Evolutionary conservation across 306 rosid genomes (phyloP).

Genomic region (Hylodesmum podocarpum): DNA sequence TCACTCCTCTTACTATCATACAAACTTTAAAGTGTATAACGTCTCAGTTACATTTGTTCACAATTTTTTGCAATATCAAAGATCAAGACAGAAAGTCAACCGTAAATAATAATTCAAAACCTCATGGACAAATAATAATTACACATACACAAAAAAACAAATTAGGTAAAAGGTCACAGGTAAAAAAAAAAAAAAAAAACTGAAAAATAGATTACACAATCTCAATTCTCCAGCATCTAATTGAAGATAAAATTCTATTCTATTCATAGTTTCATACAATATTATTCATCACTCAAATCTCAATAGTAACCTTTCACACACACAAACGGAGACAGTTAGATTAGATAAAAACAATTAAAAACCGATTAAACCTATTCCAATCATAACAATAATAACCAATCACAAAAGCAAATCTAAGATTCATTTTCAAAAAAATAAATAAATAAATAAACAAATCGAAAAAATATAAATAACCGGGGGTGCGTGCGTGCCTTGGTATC

Average conservation of each 20-base stretch:
- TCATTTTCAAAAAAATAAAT: background rate
- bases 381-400: background rate
- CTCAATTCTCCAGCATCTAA: background rate
- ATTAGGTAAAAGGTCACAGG: background rate
- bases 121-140: too few relatives aligned
- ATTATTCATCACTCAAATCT: background rate
- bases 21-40: background rate
- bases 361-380: background rate
- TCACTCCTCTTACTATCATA: background rate
- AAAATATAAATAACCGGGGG: background rate
- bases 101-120: background rate
- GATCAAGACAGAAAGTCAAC: background rate
- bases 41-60: background rate
- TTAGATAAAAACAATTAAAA: background rate
- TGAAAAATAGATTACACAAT: background rate
- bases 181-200: too few relatives aligned
- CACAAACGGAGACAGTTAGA: background rate
- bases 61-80: background rate
- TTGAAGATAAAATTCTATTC: background rate
- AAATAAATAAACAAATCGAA: background rate
- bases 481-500: constrained; percentile 92
- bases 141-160: background rate
- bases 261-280: too few relatives aligned
- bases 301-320: background rate
- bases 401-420: background rate